Base-by-base conservation (phyloP, 495 filamentous ascomycete genomes). In the Tirmania nivea region DNA sequence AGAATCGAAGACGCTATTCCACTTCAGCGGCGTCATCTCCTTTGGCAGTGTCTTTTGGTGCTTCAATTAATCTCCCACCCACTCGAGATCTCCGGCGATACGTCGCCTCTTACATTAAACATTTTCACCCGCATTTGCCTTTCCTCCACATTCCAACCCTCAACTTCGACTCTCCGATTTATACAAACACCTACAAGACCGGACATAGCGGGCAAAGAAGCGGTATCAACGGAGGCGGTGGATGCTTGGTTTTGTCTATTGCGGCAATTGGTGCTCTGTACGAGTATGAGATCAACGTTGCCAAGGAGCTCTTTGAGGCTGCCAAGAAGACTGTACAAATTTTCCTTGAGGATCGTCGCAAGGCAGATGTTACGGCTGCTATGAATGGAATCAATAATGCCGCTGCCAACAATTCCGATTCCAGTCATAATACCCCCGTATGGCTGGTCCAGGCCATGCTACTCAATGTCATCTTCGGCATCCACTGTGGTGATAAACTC, bases 391-490 rank as follows among this genome's bases (percentile, higher is more conserved):
- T 80, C 47, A 82, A 90, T 58, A 17, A 51, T 20, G 12, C 45
- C 12, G 54, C 25, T 52, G 55, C 54, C 20, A 52, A 42, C 16
- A 55, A 55, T 31, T 51, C 52, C 37, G 62, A 61, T 35, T 56
- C 52, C 17, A 42, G 52, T 51, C 52, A 47, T 39, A 77, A 78
- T 37, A 94, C 86, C 11, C 90, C 90, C 2, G 72, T 95, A 50
- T 95, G 90, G 90, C 74, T 97, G 31, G 86, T 97, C n/a, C 90
- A 97, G 63, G 88, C 90, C 1, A 95, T 97, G 90, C 74, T 97
- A 34, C 73, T 97, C 42, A 95, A 94, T 67, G 84, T 96, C 35
- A 82, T 96, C 10, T 97, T 94, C 59, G 92, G 92, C 10, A 85
- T 96, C 59, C 87, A 93, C 58, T 94, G 85, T 64, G 92, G 84